Percentiles rank a stretch among this genome's conserved stretches.
Conservation (phyloP, 1,284 basidiomycete genomes). For the Agroathelia rolfsii region DNA sequence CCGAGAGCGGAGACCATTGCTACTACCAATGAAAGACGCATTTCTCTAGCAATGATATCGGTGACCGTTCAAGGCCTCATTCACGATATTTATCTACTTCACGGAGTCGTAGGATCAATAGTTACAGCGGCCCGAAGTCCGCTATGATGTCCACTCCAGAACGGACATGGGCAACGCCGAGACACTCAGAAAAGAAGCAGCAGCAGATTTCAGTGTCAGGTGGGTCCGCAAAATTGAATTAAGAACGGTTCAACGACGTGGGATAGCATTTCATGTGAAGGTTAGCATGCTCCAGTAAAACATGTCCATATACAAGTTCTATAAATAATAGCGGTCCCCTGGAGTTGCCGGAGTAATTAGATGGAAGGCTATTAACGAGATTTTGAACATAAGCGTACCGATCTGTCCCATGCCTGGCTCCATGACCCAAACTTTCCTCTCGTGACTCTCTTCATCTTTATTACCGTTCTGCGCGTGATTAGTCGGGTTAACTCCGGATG, state of each 20-base stretch:
- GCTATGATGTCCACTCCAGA: too few relatives aligned
- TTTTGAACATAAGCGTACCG: conserved; percentile 31
- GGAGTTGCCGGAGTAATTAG: conserved; percentile 6
- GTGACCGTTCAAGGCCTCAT: too few relatives aligned
- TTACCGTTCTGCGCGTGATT: conserved; percentile 30
- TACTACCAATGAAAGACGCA: too few relatives aligned
- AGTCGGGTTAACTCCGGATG: conserved; percentile 40
- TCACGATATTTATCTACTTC: too few relatives aligned
- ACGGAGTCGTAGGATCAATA: too few relatives aligned
- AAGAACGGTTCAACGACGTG: too few relatives aligned
- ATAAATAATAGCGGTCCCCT: conserved; percentile 42
- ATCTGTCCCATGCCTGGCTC: conserved; percentile 79
- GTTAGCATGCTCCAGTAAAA: background rate
- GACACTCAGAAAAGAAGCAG: too few relatives aligned
- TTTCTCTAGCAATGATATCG: too few relatives aligned
- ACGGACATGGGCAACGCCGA: too few relatives aligned
- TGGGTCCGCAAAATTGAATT: too few relatives aligned
- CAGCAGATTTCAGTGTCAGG: too few relatives aligned
- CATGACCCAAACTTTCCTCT: conserved; percentile 64
- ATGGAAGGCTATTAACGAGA: conserved; percentile 2
- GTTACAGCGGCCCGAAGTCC: too few relatives aligned
- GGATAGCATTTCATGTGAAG: background rate
- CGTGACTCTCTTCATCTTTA: conserved; percentile 24
- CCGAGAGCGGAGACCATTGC: background rate
- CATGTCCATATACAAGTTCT: conserved; percentile 3